Evolutionary conservation across 306 rosid genomes (phyloP), one percentile per base, ranked within the genome.

Genomic region (Lathyrus oleraceus): DNA sequence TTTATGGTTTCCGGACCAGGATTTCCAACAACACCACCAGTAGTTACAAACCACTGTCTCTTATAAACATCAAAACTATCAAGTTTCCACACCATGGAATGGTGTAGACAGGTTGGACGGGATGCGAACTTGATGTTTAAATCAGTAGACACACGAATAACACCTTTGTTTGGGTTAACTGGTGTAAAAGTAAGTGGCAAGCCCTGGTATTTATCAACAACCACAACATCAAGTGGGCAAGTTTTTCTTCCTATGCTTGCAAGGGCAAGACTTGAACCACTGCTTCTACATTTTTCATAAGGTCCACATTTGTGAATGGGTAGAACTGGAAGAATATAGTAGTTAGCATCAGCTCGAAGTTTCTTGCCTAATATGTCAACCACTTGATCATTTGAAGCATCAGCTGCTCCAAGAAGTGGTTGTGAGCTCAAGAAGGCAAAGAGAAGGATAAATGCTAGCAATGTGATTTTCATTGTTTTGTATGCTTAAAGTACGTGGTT

Each of bases 21-120:
- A 40, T 80, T 78, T 6, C 87, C 92, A 0, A 48, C 40, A 54
- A 52, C 71, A 0, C 87, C 87, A 0, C 76, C 81, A 0, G 58
- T 75, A 2, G 73, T 80, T 53, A 87, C 62, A 52, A 75, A 84
- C 84, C 77, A 38, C n/a, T 75, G 73, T 1, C 78, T 60, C 3
- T 13, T 44, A 8, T 27, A 4, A 6, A 17, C 38, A 32, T 78
- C 70, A 21, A 54, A 72, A 13, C 30, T 1, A 5, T 63, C 84
- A 10, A 87, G 45, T 49, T 44, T 85, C 92, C 85, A 85, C 14
- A 87, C 82, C 0, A 63, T 32, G 11, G 86, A 78, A 6, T 67
- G 16, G 5, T n/a, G 72, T 1, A 19, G 36, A 61, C 86, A 80
- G 32, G 7, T 61, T 0, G 57, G 42, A 1, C 1, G 7, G 0